Evolutionary conservation across 1,284 basidiomycete species (phyloP).

Genomic region (Ceratobasidium sp.): DNA sequence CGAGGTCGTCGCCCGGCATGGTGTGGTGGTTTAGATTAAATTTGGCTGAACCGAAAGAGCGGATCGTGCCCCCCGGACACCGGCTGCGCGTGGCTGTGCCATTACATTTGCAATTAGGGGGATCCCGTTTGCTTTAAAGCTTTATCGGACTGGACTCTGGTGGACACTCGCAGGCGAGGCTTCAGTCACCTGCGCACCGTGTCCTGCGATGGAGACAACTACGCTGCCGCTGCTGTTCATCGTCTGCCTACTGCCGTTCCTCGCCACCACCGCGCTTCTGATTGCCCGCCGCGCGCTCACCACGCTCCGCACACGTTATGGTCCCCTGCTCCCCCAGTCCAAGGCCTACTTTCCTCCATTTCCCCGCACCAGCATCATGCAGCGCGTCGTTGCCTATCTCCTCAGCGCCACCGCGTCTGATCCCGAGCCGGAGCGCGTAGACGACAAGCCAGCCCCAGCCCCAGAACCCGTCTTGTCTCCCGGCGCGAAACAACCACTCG

Average conservation of each 20-base stretch:
- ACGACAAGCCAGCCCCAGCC: constrained; percentile 3
- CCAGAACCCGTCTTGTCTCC: constrained; percentile 57
- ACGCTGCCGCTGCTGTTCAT: constrained; percentile 14
- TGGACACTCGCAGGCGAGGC: background rate
- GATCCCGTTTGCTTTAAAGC: too few relatives aligned
- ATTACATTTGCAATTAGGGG: background rate
- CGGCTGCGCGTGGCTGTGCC: constrained; percentile 14
- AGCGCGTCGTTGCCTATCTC: constrained; percentile 1
- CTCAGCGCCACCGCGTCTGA: background rate
- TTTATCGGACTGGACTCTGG: too few relatives aligned
- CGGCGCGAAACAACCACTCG: constrained; percentile 45
- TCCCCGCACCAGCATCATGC: constrained; percentile 22
- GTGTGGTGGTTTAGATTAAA: constrained; percentile 51
- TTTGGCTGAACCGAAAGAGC: constrained; percentile 48
- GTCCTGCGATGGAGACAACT: background rate
- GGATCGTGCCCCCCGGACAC: too few relatives aligned
- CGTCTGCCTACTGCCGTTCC: constrained; percentile 11
- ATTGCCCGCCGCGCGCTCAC: constrained; percentile 15
- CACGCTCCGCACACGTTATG: constrained; percentile 31
- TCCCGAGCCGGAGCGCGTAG: background rate
- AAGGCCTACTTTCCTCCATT: constrained; percentile 19
- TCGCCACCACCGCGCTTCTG: background rate
- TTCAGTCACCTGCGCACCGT: too few relatives aligned
- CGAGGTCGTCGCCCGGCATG: constrained; percentile 74
- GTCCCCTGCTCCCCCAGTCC: constrained; percentile 7